phyloP scores from a whole-genome alignment of 2,329 filamentous ascomycete genomes.

The Calcarisporium arbuscula region DNA sequence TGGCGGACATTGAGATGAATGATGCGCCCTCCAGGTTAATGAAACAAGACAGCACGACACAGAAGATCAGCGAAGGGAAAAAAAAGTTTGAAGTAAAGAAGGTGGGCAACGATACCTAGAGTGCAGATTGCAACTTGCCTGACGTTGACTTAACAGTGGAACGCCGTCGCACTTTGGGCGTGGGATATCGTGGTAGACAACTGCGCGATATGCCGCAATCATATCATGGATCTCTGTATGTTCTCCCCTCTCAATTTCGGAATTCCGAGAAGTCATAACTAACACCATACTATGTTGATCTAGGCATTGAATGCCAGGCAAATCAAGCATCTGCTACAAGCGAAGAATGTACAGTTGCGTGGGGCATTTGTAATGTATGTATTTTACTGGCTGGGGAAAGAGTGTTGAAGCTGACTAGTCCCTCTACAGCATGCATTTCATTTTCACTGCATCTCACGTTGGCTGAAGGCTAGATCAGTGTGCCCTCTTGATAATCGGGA shows the following conservation, averaged over 20 bases:
- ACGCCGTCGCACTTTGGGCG: constrained; percentile 94
- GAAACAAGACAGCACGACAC: constrained; percentile 42
- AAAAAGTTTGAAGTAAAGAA: constrained; percentile 99
- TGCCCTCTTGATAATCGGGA: constrained; percentile 96
- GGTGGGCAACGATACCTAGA: constrained; percentile 45
- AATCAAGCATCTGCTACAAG: constrained; percentile 97
- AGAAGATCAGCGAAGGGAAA: constrained; percentile 60
- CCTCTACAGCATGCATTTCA: constrained; percentile 84
- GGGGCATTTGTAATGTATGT: constrained; percentile 97
- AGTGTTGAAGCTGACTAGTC: constrained; percentile 25
- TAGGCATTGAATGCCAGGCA: constrained; percentile 97
- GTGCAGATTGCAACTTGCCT: neutral
- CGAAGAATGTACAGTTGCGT: constrained; percentile 97
- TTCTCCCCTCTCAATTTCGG: constrained; percentile 9
- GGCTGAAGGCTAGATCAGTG: constrained; percentile 98
- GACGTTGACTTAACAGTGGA: constrained; percentile 61
- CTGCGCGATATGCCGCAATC: constrained; percentile 97
- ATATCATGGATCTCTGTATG: constrained; percentile 98
- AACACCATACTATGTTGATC: too few species aligned
- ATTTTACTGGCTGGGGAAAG: neutral
- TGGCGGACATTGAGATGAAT: constrained; percentile 97
- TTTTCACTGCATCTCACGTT: constrained; percentile 98
- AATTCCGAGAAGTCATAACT: neutral
- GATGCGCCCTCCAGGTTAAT: constrained; percentile 65
- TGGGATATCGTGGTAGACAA: constrained; percentile 99